phyloP scores from a whole-genome alignment of 2,329 filamentous ascomycete genomes.

The Fusarium torulosum region DNA sequence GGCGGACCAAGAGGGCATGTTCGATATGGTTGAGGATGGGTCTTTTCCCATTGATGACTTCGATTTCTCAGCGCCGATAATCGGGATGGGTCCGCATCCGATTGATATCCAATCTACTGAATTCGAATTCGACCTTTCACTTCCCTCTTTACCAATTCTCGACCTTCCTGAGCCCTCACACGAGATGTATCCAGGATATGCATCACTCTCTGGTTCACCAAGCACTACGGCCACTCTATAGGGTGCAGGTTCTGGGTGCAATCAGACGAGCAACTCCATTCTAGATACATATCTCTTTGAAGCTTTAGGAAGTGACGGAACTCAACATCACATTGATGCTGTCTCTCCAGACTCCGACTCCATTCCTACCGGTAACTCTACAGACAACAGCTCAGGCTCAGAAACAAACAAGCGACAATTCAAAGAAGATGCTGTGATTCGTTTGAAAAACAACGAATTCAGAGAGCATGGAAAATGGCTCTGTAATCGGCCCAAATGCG shows the following conservation, averaged over 20 bases:
- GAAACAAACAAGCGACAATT: constrained; percentile 15
- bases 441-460: constrained; percentile 36
- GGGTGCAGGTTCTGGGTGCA: constrained; percentile 17
- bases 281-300: background rate
- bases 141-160: background rate
- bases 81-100: constrained; percentile 10
- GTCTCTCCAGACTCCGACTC: background rate
- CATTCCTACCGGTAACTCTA: background rate
- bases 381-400: constrained; percentile 10
- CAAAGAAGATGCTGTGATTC: constrained; percentile 17
- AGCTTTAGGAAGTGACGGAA: background rate
- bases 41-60: background rate
- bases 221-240: constrained; percentile 28
- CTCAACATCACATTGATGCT: constrained; percentile 1
- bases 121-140: background rate
- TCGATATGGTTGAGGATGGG: background rate
- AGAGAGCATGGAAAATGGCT: constrained; percentile 26
- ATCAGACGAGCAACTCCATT: constrained; percentile 5
- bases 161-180: background rate
- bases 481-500: constrained; percentile 26
- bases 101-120: background rate
- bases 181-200: background rate
- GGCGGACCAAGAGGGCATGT: constrained; percentile 4
- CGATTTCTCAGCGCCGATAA: background rate
- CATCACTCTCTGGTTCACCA: constrained; percentile 13